Evolutionary conservation across 2,329 filamentous ascomycete genomes (phyloP).

Genomic region (Thelonectria blattea): DNA sequence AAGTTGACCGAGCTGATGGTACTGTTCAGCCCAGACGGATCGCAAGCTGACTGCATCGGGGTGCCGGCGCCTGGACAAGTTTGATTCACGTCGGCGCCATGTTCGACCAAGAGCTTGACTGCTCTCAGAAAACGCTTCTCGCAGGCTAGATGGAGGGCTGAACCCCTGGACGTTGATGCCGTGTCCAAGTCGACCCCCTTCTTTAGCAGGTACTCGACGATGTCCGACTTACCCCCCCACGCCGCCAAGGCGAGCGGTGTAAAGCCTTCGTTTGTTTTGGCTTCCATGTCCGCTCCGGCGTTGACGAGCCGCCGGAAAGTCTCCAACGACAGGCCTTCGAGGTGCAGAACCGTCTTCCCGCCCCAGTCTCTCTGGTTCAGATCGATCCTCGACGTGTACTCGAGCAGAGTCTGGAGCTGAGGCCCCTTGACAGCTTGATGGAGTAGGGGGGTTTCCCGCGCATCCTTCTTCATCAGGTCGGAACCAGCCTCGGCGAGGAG

Average conservation of each 20-base stretch:
- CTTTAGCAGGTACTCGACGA: background rate
- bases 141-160: background rate
- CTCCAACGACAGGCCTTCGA: background rate
- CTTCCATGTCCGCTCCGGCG: background rate
- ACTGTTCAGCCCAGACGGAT: background rate
- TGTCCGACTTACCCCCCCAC: background rate
- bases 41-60: background rate
- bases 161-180: background rate
- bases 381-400: background rate
- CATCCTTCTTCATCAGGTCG: background rate
- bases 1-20: background rate
- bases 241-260: background rate
- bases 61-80: background rate
- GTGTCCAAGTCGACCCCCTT: background rate
- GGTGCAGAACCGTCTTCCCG: background rate
- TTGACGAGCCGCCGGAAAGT: background rate
- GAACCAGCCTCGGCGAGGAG: background rate
- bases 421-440: background rate
- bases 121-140: too few species aligned
- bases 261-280: background rate
- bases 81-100: background rate
- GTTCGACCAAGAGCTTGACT: background rate
- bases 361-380: background rate
- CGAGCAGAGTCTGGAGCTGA: background rate
- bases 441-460: background rate